phyloP scores from a whole-genome alignment of 1,139 yeast genomes.

The Nadsonia starkeyi-henricii region DNA sequence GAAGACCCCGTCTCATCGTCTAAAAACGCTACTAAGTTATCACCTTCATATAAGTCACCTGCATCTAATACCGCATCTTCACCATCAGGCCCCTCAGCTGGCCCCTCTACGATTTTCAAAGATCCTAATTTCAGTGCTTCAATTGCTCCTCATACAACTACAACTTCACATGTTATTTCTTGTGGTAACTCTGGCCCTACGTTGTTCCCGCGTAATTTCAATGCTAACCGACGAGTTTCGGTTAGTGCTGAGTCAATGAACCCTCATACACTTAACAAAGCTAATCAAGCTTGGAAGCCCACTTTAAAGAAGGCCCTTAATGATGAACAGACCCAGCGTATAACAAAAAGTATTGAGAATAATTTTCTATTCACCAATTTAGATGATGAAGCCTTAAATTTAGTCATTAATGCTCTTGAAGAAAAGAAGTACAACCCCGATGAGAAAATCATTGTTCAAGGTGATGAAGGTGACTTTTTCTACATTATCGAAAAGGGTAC shows the following conservation, averaged over 20 bases:
- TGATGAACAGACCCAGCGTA: constrained; percentile 49
- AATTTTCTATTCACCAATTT: constrained; percentile 76
- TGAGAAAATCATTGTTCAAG: constrained; percentile 69
- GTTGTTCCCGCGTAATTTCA: constrained; percentile 4
- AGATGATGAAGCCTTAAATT: constrained; percentile 53
- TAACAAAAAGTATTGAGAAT: constrained; percentile 56
- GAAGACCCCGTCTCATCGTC: too few species aligned
- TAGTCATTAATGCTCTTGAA: constrained; percentile 70
- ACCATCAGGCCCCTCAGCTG: background rate
- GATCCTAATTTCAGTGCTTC: constrained; percentile 13
- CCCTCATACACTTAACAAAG: constrained; percentile 15
- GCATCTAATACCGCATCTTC: background rate
- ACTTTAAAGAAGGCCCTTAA: constrained; percentile 25
- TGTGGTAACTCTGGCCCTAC: background rate
- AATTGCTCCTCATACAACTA: constrained; percentile 15
- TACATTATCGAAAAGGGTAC: constrained; percentile 77
- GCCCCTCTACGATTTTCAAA: constrained; percentile 2
- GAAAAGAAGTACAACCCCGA: constrained; percentile 51
- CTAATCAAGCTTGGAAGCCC: constrained; percentile 9
- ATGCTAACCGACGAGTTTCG: constrained; percentile 49
- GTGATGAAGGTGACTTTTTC: constrained; percentile 93
- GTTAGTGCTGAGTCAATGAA: constrained; percentile 56
- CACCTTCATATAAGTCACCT: background rate
- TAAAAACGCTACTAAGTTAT: too few species aligned
- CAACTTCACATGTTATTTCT: constrained; percentile 12